Conservation (phyloP, 2,329 filamentous ascomycete genomes). For the Dothideomycetidae sp. region DNA sequence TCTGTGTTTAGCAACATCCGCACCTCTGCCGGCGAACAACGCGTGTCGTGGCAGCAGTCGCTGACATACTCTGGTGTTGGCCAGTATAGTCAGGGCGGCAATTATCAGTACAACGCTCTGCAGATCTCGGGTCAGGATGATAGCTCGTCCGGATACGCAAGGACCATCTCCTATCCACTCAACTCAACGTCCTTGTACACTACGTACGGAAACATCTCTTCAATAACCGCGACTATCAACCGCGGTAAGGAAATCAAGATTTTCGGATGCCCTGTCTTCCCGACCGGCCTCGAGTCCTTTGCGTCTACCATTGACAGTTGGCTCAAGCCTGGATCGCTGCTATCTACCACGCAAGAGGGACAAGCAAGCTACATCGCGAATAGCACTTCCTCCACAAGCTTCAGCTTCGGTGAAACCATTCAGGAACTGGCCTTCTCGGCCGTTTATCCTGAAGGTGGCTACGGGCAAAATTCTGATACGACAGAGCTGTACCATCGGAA, state of each 20-base stretch:
- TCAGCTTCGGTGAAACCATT: slow-evolving; percentile 40
- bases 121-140: slow-evolving; percentile 36
- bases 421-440: slow-evolving; percentile 45
- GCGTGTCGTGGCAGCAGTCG: slow-evolving; percentile 43
- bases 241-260: slow-evolving; percentile 36
- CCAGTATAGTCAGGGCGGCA: slow-evolving; percentile 39
- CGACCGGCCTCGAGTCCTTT: slow-evolving; percentile 48
- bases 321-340: slow-evolving; percentile 25
- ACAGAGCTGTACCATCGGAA: slow-evolving; percentile 43
- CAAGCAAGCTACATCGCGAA: slow-evolving; percentile 40
- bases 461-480: slow-evolving; percentile 8
- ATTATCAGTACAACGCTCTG: slow-evolving; percentile 40
- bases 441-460: slow-evolving; percentile 16
- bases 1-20: slow-evolving; percentile 39
- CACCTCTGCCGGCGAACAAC: slow-evolving; percentile 32
- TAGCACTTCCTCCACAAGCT: slow-evolving; percentile 33
- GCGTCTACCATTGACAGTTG: slow-evolving; percentile 4
- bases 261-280: slow-evolving; percentile 37
- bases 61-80: slow-evolving; percentile 44
- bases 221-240: slow-evolving; percentile 34
- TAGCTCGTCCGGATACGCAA: slow-evolving; percentile 24
- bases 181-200: slow-evolving; percentile 40
- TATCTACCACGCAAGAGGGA: slow-evolving; percentile 43
- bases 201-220: slow-evolving; percentile 28
- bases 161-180: slow-evolving; percentile 46